These are phyloP conservation scores for Raffaelea deltoideospora DNA, from an alignment of 2,329 filamentous ascomycete species.

Conservation along the genomic window DNA sequence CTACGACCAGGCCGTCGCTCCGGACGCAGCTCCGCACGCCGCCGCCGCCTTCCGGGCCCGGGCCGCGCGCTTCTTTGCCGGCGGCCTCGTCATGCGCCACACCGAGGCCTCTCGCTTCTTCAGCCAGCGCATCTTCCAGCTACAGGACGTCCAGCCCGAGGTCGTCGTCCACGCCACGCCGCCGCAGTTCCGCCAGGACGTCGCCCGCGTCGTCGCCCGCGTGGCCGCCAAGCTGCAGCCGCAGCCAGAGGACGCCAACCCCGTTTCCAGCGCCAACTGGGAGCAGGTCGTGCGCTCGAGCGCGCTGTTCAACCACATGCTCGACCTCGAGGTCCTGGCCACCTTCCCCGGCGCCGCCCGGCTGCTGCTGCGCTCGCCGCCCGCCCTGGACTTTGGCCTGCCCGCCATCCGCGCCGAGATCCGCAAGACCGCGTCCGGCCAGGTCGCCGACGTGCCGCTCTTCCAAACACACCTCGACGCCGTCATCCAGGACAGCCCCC, in stretches of 20 bases:
- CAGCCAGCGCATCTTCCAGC: constrained; percentile 8
- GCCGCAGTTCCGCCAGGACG: constrained; percentile 17
- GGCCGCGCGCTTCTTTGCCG: constrained; percentile 8
- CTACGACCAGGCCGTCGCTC: constrained; percentile 8
- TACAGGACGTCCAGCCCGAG: constrained; percentile 7
- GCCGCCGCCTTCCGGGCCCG: constrained; percentile 6
- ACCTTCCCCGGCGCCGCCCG: constrained; percentile 11
- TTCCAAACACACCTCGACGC: constrained; percentile 9
- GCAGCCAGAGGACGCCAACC: neutral
- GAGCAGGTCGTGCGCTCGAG: constrained; percentile 9
- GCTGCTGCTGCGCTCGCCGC: constrained; percentile 43
- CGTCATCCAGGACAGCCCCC: constrained; percentile 7
- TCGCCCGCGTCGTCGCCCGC: constrained; percentile 17
- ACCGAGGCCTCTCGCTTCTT: constrained; percentile 10
- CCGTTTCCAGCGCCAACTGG: constrained; percentile 9
- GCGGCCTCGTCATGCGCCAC: constrained; percentile 10
- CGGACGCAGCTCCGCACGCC: constrained; percentile 7
- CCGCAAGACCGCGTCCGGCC: constrained; percentile 4
- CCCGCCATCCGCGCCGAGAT: constrained; percentile 29
- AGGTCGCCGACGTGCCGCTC: constrained; percentile 6
- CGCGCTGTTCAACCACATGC: constrained; percentile 9
- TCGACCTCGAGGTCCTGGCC: constrained; percentile 9
- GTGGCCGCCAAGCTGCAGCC: constrained; percentile 8
- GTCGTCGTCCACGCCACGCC: constrained; percentile 9
- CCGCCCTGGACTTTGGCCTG: constrained; percentile 57